phyloP scores from a whole-genome alignment of 345 rosid species.

The Pelargonium nanum region DNA sequence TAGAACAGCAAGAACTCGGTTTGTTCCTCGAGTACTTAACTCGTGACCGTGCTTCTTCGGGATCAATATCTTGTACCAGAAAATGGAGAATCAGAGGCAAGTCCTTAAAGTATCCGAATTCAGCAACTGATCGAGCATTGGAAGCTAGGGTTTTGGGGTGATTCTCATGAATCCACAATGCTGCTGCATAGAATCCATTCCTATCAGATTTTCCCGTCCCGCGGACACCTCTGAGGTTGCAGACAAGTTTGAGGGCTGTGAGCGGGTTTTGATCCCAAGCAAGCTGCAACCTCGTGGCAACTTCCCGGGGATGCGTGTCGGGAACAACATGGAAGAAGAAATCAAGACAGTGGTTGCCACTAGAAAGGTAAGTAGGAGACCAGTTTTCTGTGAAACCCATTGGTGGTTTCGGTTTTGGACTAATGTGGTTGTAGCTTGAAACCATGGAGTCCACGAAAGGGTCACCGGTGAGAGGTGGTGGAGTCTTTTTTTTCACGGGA shows the following conservation, averaged over 20 bases:
- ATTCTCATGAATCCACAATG: slow-evolving; percentile 42
- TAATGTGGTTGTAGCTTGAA: too few relatives aligned
- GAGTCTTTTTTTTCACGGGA: slow-evolving; percentile 22
- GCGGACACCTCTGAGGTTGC: slow-evolving; percentile 55
- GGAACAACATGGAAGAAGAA: slow-evolving; percentile 11
- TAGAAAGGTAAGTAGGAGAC: too few relatives aligned
- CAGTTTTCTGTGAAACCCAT: too few relatives aligned
- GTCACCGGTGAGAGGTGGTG: slow-evolving; percentile 24
- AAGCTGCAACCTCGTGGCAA: not conserved
- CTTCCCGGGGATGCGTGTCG: not conserved
- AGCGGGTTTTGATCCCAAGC: slow-evolving; percentile 50
- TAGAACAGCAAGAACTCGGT: too few relatives aligned
- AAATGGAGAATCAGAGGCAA: slow-evolving; percentile 57
- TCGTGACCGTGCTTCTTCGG: slow-evolving; percentile 30
- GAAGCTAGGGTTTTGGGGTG: slow-evolving; percentile 58
- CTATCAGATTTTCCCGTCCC: slow-evolving; percentile 56
- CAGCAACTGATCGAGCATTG: slow-evolving; percentile 24
- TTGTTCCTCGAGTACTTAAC: slow-evolving; percentile 24
- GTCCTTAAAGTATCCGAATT: slow-evolving; percentile 56
- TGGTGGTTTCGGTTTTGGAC: too few relatives aligned
- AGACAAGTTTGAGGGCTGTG: slow-evolving; percentile 45
- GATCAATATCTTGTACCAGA: slow-evolving; percentile 34
- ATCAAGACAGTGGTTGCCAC: not conserved
- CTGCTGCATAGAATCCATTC: slow-evolving; percentile 51
- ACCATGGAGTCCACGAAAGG: too few relatives aligned